Evolutionary conservation across 106 monocot species (phyloP), one percentile per base, ranked within the genome.

Genomic region (Allium fistulosum): DNA sequence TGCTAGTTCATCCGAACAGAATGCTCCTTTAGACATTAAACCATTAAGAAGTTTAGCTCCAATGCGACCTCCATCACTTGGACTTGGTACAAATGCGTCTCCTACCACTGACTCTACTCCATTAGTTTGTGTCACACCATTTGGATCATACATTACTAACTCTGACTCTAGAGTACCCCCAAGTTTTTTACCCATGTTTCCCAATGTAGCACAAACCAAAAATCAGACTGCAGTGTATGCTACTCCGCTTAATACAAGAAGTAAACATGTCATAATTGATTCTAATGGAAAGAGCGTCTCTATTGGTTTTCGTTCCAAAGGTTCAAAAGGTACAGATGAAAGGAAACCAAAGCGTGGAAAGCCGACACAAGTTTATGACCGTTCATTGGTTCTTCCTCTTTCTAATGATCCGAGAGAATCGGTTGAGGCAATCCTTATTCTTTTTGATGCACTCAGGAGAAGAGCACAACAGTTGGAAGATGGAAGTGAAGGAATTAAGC

Each of bases 41-140:
- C 93, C 93, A 7, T 51, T 93, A 51, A 61, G 84, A 53, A 53
- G 68, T n/a, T 68, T 93, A 67, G 62, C 84, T n/a, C 93, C 93
- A 9, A 85, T 93, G 88, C 81, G 83, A 51, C 93, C 93, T 15
- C 15, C 77, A 0, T 57, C 81, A 7, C 50, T 81, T 26, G 83
- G 85, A 9, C 75, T 73, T 45, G 58, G 70, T 27, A 67, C 80
- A 63, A 58, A 49, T 58, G 14, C 60, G 69, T 37, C 62, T 57
- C 66, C 49, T 50, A 2, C 76, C 6, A 57, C 53, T 26, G 26
- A 53, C 14, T 15, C 59, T 51, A 68, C 79, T 11, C 77, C 85
- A 4, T 83, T 88, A 60, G 53, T 88, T 46, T 88, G 74, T 65
- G 64, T 88, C 65, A 83, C 85, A n/a, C 83, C 88, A 7, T 76